Conservation (phyloP, 2,329 filamentous ascomycete species). For the Fusarium sp. region DNA sequence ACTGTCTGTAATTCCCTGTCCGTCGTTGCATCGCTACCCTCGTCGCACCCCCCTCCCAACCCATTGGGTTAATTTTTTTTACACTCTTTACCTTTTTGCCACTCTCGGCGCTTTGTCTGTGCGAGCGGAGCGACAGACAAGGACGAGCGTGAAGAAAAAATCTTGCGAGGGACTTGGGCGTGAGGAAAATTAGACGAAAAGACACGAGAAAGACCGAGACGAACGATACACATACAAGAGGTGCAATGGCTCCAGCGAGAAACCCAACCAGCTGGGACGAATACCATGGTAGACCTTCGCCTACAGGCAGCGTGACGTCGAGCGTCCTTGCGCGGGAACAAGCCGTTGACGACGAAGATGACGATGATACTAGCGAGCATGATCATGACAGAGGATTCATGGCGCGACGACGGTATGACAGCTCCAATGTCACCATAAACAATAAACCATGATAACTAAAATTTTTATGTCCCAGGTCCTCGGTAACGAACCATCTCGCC, state of each 20-base stretch:
- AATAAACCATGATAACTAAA: too few relatives aligned
- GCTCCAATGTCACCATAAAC: not conserved
- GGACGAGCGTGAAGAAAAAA: conserved; percentile 5
- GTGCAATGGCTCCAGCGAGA: conserved; percentile 47
- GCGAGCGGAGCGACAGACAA: conserved; percentile 13
- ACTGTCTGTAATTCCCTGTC: conserved; percentile 25
- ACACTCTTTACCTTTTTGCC: conserved; percentile 18
- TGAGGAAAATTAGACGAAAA: not conserved
- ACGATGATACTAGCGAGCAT: conserved; percentile 52
- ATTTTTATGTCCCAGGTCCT: too few relatives aligned
- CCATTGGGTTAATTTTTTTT: conserved; percentile 24
- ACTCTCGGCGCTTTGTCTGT: conserved; percentile 19
- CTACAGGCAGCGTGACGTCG: conserved; percentile 57
- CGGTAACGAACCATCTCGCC: conserved; percentile 67
- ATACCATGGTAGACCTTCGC: conserved; percentile 58
- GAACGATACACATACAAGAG: conserved; percentile 1
- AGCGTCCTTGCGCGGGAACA: conserved; percentile 59
- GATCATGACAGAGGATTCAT: conserved; percentile 39
- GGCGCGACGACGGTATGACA: conserved; percentile 48
- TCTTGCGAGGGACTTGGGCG: not conserved
- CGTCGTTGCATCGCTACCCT: conserved; percentile 19
- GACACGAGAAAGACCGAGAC: conserved; percentile 7
- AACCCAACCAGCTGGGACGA: conserved; percentile 62
- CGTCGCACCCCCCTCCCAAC: conserved; percentile 28
- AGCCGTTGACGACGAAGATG: conserved; percentile 59